Evolutionary conservation across 495 filamentous ascomycete genomes (phyloP), one percentile per base, ranked within the genome.

Genomic region (Penicillium argentinense): DNA sequence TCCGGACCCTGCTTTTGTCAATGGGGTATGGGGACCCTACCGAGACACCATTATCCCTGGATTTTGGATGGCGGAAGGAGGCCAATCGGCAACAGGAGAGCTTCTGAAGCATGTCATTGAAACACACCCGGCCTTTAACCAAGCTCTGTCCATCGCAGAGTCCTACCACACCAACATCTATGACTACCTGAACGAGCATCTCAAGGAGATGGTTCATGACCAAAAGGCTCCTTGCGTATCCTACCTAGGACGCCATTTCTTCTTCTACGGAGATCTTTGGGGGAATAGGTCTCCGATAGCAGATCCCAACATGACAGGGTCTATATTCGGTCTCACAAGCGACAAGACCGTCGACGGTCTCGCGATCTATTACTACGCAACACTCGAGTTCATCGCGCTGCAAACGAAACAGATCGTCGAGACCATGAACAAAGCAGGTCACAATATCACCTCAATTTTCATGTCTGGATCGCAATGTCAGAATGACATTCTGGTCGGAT

Each of bases 181-280:
- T 69, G 89, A 93, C 54, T 97, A 89, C 62, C 78, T 98, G 42
- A 97, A 98, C 62, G 80, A 85, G 55, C 90, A 96, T 54, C 81
- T 98, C 12, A 81, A 82, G 44, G 82, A 87, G 33, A 79, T 97
- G 74, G 75, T 74, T 22, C 75, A 80, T 43, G 81, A 82, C 43
- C 72, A 69, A 30, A 67, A 78, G 2, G 88, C 88, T 9, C 91
- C 91, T 0, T 81, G 77, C 43, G 77, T 97, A 25, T 82, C 85
- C n/a, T 95, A 86, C 56, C 74, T 98, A 0, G 89, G 78, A 12
- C 86, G 93, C 5, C 92, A 97, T 65, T 84, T 95, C 66, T 98
- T 97, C 79, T 95, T 98, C 75, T 97, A 97, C 60, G 93, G 93
- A 42, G 93, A 98, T 59, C 80, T 96, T n/a, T 97, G 93, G 78